Conservation (phyloP, 345 rosid species). For the Citrus trifoliata region DNA sequence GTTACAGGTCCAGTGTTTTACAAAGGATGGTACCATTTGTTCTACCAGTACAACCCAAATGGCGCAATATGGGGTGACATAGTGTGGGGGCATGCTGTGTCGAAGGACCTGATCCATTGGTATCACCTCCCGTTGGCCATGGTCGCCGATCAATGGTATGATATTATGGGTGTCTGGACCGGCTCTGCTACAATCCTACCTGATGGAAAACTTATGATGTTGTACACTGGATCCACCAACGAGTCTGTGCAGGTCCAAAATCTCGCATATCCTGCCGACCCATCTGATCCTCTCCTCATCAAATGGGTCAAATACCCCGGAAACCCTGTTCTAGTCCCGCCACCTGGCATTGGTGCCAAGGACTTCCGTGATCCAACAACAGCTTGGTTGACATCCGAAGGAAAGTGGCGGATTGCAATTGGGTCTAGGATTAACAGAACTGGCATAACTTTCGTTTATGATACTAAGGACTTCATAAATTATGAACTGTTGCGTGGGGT, state of each 20-base stretch:
- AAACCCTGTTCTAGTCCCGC: conserved; percentile 78
- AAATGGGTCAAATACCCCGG: conserved; percentile 65
- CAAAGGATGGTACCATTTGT: conserved; percentile 94
- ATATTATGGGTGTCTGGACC: conserved; percentile 78
- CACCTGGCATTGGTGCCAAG: conserved; percentile 49
- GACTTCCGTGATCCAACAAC: conserved; percentile 98
- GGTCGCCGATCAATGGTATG: conserved; percentile 88
- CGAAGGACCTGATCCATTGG: conserved; percentile 80
- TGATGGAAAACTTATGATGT: conserved; percentile 70
- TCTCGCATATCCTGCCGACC: conserved; percentile 81
- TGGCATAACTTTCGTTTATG: conserved; percentile 70
- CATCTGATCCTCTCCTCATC: conserved; percentile 66
- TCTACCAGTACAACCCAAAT: conserved; percentile 89
- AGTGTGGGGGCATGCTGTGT: conserved; percentile 95
- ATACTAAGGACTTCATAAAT: conserved; percentile 65
- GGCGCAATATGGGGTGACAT: conserved; percentile 91
- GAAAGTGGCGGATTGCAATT: conserved; percentile 76
- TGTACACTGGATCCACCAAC: conserved; percentile 81
- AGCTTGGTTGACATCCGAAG: conserved; percentile 76
- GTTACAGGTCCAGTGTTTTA: conserved; percentile 77
- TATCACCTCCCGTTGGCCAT: conserved; percentile 83
- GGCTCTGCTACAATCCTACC: conserved; percentile 91
- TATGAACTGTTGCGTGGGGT: conserved; percentile 28
- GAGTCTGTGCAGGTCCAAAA: conserved; percentile 80
- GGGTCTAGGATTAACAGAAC: conserved; percentile 72